These are phyloP conservation scores for Aspergillus campestris DNA, from an alignment of 495 filamentous ascomycete species.

Conservation along the genomic window DNA sequence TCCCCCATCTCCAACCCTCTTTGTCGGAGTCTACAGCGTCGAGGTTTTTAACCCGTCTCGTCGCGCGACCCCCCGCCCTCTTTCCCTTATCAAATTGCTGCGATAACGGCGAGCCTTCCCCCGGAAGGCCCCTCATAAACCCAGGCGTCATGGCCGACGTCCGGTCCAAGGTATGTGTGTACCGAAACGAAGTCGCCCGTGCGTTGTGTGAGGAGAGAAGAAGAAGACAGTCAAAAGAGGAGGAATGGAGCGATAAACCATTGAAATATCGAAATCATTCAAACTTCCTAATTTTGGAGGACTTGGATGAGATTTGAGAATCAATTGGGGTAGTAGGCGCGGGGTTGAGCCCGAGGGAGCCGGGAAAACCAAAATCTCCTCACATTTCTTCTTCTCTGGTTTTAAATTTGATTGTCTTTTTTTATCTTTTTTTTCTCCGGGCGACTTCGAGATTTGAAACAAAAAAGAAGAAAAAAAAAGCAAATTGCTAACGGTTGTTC, in stretches of 20 bases:
- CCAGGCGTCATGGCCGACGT: slow-evolving; percentile 46
- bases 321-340: not conserved
- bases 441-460: not conserved
- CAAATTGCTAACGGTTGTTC: slow-evolving; percentile 16
- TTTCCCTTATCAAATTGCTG: slow-evolving; percentile 26
- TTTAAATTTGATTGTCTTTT: not conserved
- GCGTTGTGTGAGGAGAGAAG: too few species aligned
- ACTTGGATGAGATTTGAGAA: not conserved
- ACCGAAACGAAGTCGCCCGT: too few species aligned
- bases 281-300: too few species aligned
- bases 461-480: not conserved
- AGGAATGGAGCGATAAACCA: too few species aligned
- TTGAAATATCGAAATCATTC: too few species aligned
- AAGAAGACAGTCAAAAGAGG: too few species aligned
- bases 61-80: slow-evolving; percentile 10
- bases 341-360: too few species aligned
- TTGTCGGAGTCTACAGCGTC: slow-evolving; percentile 19
- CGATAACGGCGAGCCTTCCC: slow-evolving; percentile 42
- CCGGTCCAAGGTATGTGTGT: slow-evolving; percentile 42
- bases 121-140: slow-evolving; percentile 40
- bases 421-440: not conserved
- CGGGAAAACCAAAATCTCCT: too few species aligned
- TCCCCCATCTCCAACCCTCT: slow-evolving; percentile 21
- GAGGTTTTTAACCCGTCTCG: slow-evolving; percentile 31
- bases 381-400: too few species aligned